Conservation (phyloP, 2,329 filamentous ascomycete genomes). For the Epichloe bromicola region DNA sequence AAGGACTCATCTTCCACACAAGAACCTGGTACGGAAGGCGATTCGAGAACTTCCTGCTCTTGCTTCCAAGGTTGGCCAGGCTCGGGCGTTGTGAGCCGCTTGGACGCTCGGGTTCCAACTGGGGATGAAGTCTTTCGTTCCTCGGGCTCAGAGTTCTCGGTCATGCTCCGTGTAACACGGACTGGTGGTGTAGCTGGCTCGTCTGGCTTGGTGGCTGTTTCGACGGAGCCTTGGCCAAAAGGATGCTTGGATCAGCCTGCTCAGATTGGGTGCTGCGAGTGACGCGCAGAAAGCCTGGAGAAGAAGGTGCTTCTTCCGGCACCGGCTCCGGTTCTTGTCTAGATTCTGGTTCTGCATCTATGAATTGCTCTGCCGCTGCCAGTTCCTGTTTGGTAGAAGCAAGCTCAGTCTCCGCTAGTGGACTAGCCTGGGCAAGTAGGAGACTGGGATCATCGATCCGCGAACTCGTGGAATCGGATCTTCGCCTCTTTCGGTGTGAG, state of each 20-base stretch:
- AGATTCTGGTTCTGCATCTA: background rate
- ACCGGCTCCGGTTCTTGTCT: background rate
- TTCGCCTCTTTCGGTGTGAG: slow-evolving; percentile 13
- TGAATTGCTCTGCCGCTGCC: background rate
- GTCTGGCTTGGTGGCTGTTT: background rate
- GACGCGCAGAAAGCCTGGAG: slow-evolving; percentile 10
- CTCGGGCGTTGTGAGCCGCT: slow-evolving; percentile 1
- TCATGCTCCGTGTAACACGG: slow-evolving; percentile 13
- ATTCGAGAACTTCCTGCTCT: slow-evolving; percentile 9
- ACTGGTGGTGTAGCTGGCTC: background rate
- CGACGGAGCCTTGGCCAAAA: slow-evolving; percentile 11
- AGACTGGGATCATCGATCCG: slow-evolving; percentile 17
- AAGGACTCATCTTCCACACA: slow-evolving; percentile 15
- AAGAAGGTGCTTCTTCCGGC: background rate
- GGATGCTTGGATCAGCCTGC: slow-evolving; percentile 14
- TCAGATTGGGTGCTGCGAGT: slow-evolving; percentile 15
- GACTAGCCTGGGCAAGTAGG: slow-evolving; percentile 12
- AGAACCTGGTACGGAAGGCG: slow-evolving; percentile 17
- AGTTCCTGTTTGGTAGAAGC: background rate
- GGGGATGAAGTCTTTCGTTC: background rate
- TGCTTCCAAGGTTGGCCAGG: background rate
- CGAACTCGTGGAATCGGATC: slow-evolving; percentile 11
- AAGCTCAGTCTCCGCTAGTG: background rate
- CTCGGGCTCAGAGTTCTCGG: slow-evolving; percentile 7
- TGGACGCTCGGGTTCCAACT: slow-evolving; percentile 2